Base-by-base conservation (phyloP, 2,329 filamentous ascomycete species). In the Elsinoe batatas region DNA sequence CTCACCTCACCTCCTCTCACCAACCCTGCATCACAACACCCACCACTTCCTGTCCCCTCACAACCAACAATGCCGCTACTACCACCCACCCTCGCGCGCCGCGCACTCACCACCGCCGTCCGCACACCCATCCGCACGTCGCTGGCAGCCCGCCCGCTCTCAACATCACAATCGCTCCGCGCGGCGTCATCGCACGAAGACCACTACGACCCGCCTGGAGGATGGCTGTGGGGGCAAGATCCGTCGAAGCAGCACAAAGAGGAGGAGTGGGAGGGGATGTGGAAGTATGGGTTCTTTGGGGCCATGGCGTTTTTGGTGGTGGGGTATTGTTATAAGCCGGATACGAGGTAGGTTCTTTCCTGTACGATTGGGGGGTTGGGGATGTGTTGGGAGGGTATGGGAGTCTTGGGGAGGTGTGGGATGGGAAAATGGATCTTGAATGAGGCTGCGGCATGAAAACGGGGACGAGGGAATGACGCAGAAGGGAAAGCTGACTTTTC, bases 241-340 rank as follows among this genome's bases (percentile, higher is more conserved):
- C 93, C 93, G 35, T 91, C 91, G 60, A 88, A 96, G 82, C 95
- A 96, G 79, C 84, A 88, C 69, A 83, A 94, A 80, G 87, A 89
- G 72, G 93, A 98, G 76, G 93, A 91, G 53, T 98, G 93, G 93
- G 93, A 98, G 79, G 83, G 79, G 62, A 74, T 90, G 56, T 91
- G 86, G 77, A 85, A 85, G 70, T 88, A 87, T 70, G 90, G 91
- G 50, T 90, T 95, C 72, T 87, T 84, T 69, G 88, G 88, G 55
- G 85, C 83, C 67, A 74, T 95, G 67, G 73, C 82, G 26, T 77
- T 89, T 61, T 85, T 84, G 55, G 82, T 81, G 59, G 77, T 96
- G 62, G 88, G 87, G 62, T 89, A 95, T 75, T 89, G 88, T 60
- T 97, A 93, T 71, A 97, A 97, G 83, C 93, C 93, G 54, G 93